Evolutionary conservation across 2,329 filamentous ascomycete genomes (phyloP).

Genomic region (Fusarium beomiforme): DNA sequence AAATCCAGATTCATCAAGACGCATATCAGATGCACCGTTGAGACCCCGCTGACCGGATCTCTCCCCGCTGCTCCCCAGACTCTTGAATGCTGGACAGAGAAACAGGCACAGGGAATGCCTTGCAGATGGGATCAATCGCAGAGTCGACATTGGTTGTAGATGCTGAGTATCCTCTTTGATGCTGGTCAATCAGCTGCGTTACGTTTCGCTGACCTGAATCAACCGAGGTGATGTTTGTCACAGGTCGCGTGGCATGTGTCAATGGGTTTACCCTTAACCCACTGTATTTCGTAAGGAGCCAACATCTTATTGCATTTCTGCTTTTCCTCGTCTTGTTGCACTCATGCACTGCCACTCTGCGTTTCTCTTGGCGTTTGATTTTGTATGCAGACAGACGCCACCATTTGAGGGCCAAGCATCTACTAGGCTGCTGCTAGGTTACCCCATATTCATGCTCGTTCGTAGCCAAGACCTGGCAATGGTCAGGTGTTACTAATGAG

Average conservation of each 20-base stretch:
- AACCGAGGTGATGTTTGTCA: conserved; percentile 34
- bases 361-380: conserved; percentile 20
- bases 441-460: conserved; percentile 31
- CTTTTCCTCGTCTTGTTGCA: not conserved
- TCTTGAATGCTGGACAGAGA: conserved; percentile 10
- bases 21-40: conserved; percentile 24
- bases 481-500: conserved; percentile 30
- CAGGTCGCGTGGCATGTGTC: conserved; percentile 31
- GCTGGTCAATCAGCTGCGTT: conserved; percentile 12
- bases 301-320: not conserved
- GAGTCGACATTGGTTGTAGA: conserved; percentile 11
- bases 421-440: conserved; percentile 9
- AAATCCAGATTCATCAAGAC: conserved; percentile 27
- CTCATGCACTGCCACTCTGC: conserved; percentile 26
- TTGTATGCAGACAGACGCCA: conserved; percentile 20
- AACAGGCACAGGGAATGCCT: conserved; percentile 26
- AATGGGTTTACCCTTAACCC: not conserved
- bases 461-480: conserved; percentile 33
- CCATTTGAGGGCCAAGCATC: conserved; percentile 37
- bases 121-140: conserved; percentile 28
- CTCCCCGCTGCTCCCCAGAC: conserved; percentile 20
- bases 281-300: not conserved
- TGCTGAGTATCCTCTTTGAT: conserved; percentile 9
- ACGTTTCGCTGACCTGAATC: conserved; percentile 13
- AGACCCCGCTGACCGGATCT: conserved; percentile 8